Evolutionary conservation across 108 stramenopile genomes (phyloP).

Genomic region (Poteriospumella lacustris): DNA sequence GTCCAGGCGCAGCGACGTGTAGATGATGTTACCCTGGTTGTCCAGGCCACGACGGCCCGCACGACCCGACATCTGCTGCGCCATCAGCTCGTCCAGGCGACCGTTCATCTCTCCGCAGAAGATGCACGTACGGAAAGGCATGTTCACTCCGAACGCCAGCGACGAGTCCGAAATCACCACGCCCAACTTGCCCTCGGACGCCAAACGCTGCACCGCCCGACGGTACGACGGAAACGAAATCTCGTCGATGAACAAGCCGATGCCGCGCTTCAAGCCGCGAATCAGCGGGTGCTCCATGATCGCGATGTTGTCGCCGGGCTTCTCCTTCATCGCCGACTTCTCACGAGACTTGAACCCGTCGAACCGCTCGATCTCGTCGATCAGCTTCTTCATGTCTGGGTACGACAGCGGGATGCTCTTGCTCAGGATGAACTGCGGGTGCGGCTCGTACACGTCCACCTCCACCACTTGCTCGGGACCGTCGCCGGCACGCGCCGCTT

Average conservation of each 20-base stretch:
- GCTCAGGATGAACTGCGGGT: slow-evolving; percentile 83
- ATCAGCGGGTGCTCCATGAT: slow-evolving; percentile 83
- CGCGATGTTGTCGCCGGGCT: slow-evolving; percentile 65
- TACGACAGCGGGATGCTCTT: neutral
- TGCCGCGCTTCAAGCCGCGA: slow-evolving; percentile 91
- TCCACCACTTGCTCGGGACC: too few relatives aligned
- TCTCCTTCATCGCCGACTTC: neutral
- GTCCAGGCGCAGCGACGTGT: slow-evolving; percentile 90
- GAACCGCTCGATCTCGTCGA: neutral
- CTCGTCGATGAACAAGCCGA: slow-evolving; percentile 97
- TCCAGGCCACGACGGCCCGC: slow-evolving; percentile 98
- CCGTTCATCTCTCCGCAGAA: slow-evolving; percentile 95
- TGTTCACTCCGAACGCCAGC: slow-evolving; percentile 98
- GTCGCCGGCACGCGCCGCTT: slow-evolving; percentile 53
- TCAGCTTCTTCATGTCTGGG: neutral
- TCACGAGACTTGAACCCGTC: neutral
- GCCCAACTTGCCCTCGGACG: slow-evolving; percentile 93
- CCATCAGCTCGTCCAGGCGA: slow-evolving; percentile 80
- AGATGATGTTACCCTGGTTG: slow-evolving; percentile 96
- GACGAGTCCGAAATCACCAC: slow-evolving; percentile 95
- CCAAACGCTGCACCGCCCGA: slow-evolving; percentile 89
- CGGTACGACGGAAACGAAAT: slow-evolving; percentile 93
- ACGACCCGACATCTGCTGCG: slow-evolving; percentile 98
- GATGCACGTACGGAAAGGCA: slow-evolving; percentile 97
- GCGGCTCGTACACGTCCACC: slow-evolving; percentile 89